Base-by-base conservation (phyloP, 2,329 filamentous ascomycete species). In the Arthrobotrys pseudoclavata region DNA sequence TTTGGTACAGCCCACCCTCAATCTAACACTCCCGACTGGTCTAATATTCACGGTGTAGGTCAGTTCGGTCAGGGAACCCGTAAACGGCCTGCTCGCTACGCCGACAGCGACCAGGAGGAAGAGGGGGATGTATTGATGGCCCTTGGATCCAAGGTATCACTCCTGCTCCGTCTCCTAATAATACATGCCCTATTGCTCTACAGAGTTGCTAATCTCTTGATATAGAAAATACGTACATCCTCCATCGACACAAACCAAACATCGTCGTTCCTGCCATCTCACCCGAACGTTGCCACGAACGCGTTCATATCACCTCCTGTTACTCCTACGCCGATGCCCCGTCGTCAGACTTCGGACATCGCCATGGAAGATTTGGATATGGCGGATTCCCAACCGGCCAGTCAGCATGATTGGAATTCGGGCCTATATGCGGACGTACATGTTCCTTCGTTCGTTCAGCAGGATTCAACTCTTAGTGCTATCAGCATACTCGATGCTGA, bases 231-330 rank as follows among this genome's bases (percentile, higher is more conserved):
- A 63, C 63, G 71, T 24, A 76, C 63, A 7, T 60, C 55, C 5
- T 42, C 55, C 34, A 60, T 60, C 10, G 55, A 60, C 9, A 42
- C 55, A 9, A 60, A 26, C 22, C 55, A 60, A 20, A 60, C 55
- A 13, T 53, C 62, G 13, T 55, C 52, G 20, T 45, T 74, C 34
- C 68, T 55, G 9, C 34, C 70, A 10, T 64, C 34, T n/a, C 68
- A 53, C 29, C 34, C 40, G 13, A 69, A 37, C 42, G 34, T 47
- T n/a, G 69, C 42, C 34, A 62, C 55, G 69, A 77, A 79, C 75
- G 79, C 71, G 48, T 77, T 69, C 52, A 77, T 76, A 29, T 74
- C 67, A 6, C 77, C 68, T 20, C 69, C 72, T 1, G 66, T 76
- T 2, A 76, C 72, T 5, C 72, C 72, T 6, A 76, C 66, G 4